These are phyloP conservation scores for Dichotomopilus funicola DNA, from an alignment of 2,329 filamentous ascomycete genomes.

Conservation along the genomic window DNA sequence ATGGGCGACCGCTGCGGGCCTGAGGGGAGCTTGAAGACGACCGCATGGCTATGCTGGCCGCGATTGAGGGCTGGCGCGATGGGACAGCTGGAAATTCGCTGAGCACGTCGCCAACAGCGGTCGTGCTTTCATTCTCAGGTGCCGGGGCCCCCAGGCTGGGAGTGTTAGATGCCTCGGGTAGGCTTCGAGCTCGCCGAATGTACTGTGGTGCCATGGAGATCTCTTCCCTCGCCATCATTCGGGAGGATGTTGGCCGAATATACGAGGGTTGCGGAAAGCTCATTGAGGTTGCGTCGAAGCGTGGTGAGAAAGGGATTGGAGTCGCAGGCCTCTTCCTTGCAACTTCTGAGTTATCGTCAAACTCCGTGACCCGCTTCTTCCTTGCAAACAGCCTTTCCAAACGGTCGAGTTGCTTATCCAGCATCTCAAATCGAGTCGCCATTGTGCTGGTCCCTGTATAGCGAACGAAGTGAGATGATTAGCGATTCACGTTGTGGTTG, in stretches of 20 bases:
- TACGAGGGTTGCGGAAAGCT: constrained; percentile 48
- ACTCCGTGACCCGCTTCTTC: constrained; percentile 26
- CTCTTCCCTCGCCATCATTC: constrained; percentile 53
- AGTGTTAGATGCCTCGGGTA: constrained; percentile 18
- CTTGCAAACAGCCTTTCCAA: constrained; percentile 49
- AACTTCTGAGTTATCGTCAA: neutral
- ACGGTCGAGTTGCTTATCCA: constrained; percentile 46
- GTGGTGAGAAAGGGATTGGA: neutral
- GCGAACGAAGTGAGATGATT: neutral
- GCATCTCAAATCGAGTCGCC: constrained; percentile 42
- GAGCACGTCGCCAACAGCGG: neutral
- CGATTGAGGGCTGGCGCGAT: neutral
- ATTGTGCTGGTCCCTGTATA: constrained; percentile 29
- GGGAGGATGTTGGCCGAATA: constrained; percentile 47
- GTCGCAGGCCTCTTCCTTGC: neutral
- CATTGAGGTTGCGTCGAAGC: constrained; percentile 23
- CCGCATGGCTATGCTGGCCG: constrained; percentile 14
- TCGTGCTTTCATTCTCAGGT: no score
- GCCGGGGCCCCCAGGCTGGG: constrained; percentile 5
- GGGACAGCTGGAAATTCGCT: constrained; percentile 8
- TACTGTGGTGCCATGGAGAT: constrained; percentile 13
- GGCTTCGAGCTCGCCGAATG: constrained; percentile 21
- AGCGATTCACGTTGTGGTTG: neutral
- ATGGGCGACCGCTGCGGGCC: constrained; percentile 3
- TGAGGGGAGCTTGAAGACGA: constrained; percentile 16